Evolutionary conservation across 257 asterid species (phyloP).

Genomic region (Leptodermis oblonga): DNA sequence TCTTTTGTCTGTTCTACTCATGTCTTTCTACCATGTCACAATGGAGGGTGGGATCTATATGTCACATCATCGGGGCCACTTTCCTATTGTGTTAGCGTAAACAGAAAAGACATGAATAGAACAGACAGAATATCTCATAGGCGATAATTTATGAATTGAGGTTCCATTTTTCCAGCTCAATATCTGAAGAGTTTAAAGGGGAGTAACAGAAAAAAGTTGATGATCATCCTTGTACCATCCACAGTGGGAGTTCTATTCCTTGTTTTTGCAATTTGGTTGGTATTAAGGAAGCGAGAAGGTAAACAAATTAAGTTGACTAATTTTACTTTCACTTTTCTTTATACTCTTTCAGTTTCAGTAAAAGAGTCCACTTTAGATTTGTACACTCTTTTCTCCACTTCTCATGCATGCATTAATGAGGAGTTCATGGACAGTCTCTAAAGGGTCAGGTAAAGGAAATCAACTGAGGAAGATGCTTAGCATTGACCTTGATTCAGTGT

Average conservation of each 20-base stretch:
- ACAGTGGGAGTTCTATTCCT: not conserved
- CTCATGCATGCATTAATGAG: too few species aligned
- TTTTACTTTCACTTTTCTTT: too few species aligned
- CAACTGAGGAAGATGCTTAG: not conserved
- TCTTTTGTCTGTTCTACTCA: too few species aligned
- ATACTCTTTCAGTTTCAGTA: not conserved
- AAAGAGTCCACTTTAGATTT: too few species aligned
- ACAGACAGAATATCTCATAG: not conserved
- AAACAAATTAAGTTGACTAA: not conserved
- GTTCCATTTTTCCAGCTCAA: slow-evolving; percentile 5
- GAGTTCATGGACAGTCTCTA: not conserved
- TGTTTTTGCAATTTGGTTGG: not conserved
- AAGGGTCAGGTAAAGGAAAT: slow-evolving; percentile 3
- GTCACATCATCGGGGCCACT: too few species aligned
- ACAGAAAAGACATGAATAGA: too few species aligned
- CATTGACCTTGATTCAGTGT: slow-evolving; percentile 3
- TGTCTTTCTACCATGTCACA: too few species aligned
- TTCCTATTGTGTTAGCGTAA: too few species aligned
- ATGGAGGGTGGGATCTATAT: too few species aligned
- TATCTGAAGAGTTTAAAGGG: not conserved
- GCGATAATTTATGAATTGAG: not conserved
- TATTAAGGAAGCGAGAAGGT: not conserved
- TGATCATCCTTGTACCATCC: not conserved
- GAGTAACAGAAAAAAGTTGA: not conserved
- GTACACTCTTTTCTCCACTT: too few species aligned